Evolutionary conservation across 2,329 filamentous ascomycete genomes (phyloP).

Genomic region (Colletotrichum tropicicola): DNA sequence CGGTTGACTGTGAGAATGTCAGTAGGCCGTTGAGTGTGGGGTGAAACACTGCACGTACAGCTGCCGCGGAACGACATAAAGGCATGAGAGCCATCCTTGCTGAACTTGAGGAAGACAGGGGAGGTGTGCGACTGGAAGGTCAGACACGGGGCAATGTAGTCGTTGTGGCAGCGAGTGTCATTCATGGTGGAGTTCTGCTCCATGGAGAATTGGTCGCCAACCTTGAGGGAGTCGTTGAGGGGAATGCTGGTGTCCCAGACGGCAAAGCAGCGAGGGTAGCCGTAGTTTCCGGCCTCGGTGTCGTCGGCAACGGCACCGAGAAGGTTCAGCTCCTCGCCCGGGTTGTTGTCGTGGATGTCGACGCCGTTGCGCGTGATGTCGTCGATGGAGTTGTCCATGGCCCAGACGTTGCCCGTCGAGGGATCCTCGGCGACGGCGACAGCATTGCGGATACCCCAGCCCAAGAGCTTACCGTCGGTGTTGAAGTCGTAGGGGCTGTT

Average conservation of each 20-base stretch:
- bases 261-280: conserved; percentile 60
- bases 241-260: conserved; percentile 65
- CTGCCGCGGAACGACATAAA: conserved; percentile 78
- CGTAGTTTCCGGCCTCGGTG: conserved; percentile 38
- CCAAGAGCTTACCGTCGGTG: conserved; percentile 56
- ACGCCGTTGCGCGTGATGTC: conserved; percentile 63
- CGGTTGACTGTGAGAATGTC: conserved; percentile 46
- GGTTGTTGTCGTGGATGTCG: conserved; percentile 75
- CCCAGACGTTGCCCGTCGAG: conserved; percentile 59
- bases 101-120: conserved; percentile 77
- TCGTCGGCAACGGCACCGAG: conserved; percentile 65
- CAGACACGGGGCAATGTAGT: conserved; percentile 61
- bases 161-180: conserved; percentile 53
- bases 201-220: conserved; percentile 60
- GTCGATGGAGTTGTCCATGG: conserved; percentile 78
- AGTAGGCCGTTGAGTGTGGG: conserved; percentile 12
- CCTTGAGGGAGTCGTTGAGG: conserved; percentile 46
- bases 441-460: conserved; percentile 79
- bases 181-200: conserved; percentile 45
- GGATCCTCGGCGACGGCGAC: conserved; percentile 76
- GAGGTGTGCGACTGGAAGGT: conserved; percentile 73
- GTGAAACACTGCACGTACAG: conserved; percentile 55
- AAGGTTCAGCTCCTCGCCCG: conserved; percentile 79
- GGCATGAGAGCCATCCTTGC: conserved; percentile 62
- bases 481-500: conserved; percentile 54